Base-by-base conservation (phyloP, 352 stramenopile species). In the Pythium phragmiticola region DNA sequence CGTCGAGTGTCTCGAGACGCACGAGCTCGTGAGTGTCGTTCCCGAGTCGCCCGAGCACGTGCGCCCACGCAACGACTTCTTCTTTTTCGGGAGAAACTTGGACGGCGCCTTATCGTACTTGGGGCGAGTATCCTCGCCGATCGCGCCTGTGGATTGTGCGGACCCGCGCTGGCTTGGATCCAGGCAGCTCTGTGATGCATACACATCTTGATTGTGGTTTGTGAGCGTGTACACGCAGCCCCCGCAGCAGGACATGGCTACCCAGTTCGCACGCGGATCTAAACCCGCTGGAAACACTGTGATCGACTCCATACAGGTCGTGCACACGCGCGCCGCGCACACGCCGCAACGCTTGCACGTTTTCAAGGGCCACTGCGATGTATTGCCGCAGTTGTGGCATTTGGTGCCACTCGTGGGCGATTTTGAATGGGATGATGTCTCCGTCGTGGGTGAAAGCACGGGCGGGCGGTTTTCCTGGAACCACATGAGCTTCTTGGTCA, bases 401-500 rank as follows among this genome's bases (percentile, higher is more conserved):
- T 62, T 62, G 42, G 41, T 57, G 21, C 3, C 47, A 39, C 34
- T 14, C 34, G 0, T 33, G 4, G 33, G 41, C 55, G n/a, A 26
- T 34, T 26, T 65, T 30, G 48, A 26, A 6, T 2, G 8, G 7
- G 23, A 43, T 11, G 36, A 11, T n/a, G 50, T 23, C 1, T 60
- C 50, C 2, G 51, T 43, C 13, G 42, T 23, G 1, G 45, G 43
- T n/a, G 60, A 60, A n/a, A 66, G 60, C 16, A 54, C 23, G 7
- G 60, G 51, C 16, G 53, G 53, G 3, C 47, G 57, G 36, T 66
- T 50, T 36, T 71, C 37, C 4, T 65, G 51, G 46, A 52, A 60
- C 57, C 58, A 71, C 65, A 56, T 59, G 16, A 71, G 51, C 47
- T 71, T 71, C 65, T 71, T 71, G 26, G 51, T 61, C 17, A 60